Percentiles rank a stretch among this genome's conserved stretches.
Conservation (phyloP, 306 rosid genomes). For the Lotus japonicus region DNA sequence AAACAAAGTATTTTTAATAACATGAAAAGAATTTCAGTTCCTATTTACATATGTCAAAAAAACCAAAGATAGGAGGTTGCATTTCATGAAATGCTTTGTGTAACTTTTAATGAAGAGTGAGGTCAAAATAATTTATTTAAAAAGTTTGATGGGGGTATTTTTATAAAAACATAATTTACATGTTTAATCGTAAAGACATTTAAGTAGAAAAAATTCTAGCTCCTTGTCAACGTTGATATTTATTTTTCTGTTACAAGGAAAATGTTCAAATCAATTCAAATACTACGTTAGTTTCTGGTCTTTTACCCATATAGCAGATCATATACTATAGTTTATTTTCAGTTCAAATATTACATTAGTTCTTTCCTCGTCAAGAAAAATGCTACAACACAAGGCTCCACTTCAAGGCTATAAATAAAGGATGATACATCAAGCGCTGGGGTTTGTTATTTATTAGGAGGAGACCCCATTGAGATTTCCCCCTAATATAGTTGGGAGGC, state of each 20-base stretch:
- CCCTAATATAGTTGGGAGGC: no score
- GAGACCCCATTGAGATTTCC: no score
- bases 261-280: not conserved
- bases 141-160: not conserved
- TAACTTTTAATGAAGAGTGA: not conserved
- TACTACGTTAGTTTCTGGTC: not conserved
- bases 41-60: no score
- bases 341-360: not conserved
- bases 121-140: not conserved
- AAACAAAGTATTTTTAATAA: not conserved
- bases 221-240: not conserved
- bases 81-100: no score
- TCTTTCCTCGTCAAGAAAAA: no score
- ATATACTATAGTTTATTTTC: not conserved
- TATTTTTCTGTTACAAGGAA: not conserved
- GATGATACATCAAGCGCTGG: no score
- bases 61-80: no score
- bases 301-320: not conserved
- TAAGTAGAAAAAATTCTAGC: not conserved
- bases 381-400: not conserved
- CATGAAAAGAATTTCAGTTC: no score
- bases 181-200: not conserved
- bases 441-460: no score
- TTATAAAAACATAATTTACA: not conserved
- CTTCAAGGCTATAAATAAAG: no score